Evolutionary conservation across 441 rosid species (phyloP).

Genomic region (Jatropha podagrica): DNA sequence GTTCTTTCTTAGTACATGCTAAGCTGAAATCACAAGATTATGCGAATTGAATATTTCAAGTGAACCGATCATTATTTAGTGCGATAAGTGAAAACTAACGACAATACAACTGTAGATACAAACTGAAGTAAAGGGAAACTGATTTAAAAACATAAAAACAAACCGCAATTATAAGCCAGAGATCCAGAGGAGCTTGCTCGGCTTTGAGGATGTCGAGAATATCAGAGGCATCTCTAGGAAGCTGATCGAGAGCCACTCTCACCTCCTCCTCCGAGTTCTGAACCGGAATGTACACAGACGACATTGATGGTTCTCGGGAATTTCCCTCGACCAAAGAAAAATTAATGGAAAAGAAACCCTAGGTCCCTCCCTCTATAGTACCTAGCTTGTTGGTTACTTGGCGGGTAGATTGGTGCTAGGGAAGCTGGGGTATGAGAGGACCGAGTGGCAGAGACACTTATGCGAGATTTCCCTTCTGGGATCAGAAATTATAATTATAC

Average conservation of each 20-base stretch:
- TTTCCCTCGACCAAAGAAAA: background rate
- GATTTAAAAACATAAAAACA: slow-evolving; percentile 9
- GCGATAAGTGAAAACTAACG: background rate
- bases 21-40: background rate
- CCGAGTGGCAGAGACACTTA: background rate
- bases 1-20: background rate
- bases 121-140: background rate
- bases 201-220: slow-evolving; percentile 98
- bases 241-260: slow-evolving; percentile 92
- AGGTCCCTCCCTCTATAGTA: background rate
- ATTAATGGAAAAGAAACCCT: background rate
- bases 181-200: slow-evolving; percentile 98
- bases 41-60: background rate
- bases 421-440: background rate
- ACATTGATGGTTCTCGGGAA: slow-evolving; percentile 42
- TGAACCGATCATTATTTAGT: background rate
- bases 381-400: background rate
- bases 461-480: background rate
- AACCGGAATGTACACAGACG: slow-evolving; percentile 90
- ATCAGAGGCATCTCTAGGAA: slow-evolving; percentile 94
- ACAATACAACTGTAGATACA: background rate
- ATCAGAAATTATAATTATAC: too few species aligned
- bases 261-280: slow-evolving; percentile 99
- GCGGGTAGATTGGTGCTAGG: background rate
- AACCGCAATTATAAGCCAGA: slow-evolving; percentile 98